Base-by-base conservation (phyloP, 164 flowering plant genomes). In the Warburgia ugandensis region DNA sequence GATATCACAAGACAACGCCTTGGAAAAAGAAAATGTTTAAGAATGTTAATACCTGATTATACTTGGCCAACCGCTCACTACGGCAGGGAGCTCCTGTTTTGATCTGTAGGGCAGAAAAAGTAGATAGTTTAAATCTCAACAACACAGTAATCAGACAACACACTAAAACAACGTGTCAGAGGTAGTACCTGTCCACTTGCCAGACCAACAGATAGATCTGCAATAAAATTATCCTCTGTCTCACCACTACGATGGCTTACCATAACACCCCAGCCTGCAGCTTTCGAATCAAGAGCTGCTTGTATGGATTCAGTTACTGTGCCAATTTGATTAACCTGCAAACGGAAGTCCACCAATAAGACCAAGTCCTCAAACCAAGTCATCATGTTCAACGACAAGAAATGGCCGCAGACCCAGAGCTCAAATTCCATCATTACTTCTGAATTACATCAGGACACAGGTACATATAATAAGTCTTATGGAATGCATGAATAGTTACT, bases 221-320 rank as follows among this genome's bases (percentile, higher is more conserved):
- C 98, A 54, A 92, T 92, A 48, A 92, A 92, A 64, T 83, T 83
- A 62, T 91, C 97, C 68, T 91, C 97, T 19, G 97, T 91, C 73
- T 91, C 97, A 59, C 95, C 95, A 75, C 97, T 86, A 3, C 94
- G 73, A 71, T 92, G 98, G 73, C 95, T 87, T 68, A 83, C 96
- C 98, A 92, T 88, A 37, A 92, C 95, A 50, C 98, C 95, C 96
- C 96, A 92, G 23, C 96, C 96, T 9, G 96, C 96, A 59, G 88
- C 85, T 66, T 92, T 92, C 1, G 96, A 83, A 67, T 83, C 91
- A 49, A 81, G 79, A 17, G 89, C 96, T 19, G 95, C 98, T 66
- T 68, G 86, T 59, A 92, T 85, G 50, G 95, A 83, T 72, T 88
- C 96, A 23, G 89, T 92, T 43, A 92, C 86, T 3, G 95, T 65